Conservation (phyloP, 371 early-diverging fungal species). For the Haplosporangium sp. region DNA sequence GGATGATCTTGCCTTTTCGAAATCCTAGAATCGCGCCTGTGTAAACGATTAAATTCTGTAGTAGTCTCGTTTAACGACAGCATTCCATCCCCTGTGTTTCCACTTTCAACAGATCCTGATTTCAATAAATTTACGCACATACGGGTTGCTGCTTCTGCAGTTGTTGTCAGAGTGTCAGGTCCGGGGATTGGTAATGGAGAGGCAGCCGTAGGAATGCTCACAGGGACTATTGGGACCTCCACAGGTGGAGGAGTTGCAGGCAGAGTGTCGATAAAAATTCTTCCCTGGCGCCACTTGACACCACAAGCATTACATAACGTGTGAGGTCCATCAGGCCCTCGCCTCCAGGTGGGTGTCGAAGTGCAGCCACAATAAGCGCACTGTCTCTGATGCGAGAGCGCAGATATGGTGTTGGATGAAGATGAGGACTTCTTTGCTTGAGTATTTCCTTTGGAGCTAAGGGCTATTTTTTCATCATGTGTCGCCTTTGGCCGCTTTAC, state of each 20-base stretch:
- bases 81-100: neutral
- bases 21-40: neutral
- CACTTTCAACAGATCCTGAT: neutral
- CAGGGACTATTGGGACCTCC: neutral
- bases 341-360: slow-evolving; percentile 80
- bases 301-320: slow-evolving; percentile 80
- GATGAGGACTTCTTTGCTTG: neutral
- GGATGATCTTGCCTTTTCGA: neutral
- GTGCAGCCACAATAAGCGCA: slow-evolving; percentile 72
- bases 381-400: slow-evolving; percentile 25
- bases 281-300: slow-evolving; percentile 65
- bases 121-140: slow-evolving; percentile 12
- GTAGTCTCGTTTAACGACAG: neutral
- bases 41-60: neutral
- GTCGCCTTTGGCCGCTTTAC: slow-evolving; percentile 11
- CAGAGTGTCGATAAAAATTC: slow-evolving; percentile 58
- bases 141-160: slow-evolving; percentile 31
- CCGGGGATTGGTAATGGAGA: slow-evolving; percentile 9
- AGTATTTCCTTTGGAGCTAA: neutral
- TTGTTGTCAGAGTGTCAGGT: slow-evolving; percentile 14
- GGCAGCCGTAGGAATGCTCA: neutral
- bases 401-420: neutral
- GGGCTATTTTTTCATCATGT: slow-evolving; percentile 7
- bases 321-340: slow-evolving; percentile 76
- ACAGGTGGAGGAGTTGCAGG: neutral